Conservation (phyloP, 2,329 filamentous ascomycete genomes). For the Byssoonygena ceratinophila region DNA sequence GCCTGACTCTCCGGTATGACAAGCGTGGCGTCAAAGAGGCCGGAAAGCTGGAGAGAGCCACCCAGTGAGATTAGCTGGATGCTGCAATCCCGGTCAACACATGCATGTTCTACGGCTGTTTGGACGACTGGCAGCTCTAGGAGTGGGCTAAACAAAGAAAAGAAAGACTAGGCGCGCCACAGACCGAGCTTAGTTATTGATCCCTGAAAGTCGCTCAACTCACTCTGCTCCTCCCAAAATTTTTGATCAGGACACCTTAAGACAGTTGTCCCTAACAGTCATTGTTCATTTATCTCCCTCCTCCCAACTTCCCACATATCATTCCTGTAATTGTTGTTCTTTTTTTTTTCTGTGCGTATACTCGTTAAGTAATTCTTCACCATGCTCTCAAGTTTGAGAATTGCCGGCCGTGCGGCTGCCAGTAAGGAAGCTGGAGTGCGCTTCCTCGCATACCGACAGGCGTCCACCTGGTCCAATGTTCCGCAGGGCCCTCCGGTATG, state of each 20-base stretch:
- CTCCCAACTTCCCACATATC: not conserved
- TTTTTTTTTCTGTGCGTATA: not conserved
- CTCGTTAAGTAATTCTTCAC: constrained; percentile 11
- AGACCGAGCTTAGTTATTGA: not conserved
- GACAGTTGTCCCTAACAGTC: not conserved
- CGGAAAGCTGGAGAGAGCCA: constrained; percentile 3
- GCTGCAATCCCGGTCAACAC: not conserved
- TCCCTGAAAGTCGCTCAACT: not conserved
- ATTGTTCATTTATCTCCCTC: not conserved
- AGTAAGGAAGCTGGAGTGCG: constrained; percentile 33
- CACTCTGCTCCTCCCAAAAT: not conserved
- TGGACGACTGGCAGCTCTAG: not conserved
- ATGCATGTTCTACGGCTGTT: not conserved
- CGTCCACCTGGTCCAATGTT: constrained; percentile 82
- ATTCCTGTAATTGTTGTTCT: not conserved
- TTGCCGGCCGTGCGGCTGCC: constrained; percentile 34
- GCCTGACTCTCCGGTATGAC: not conserved
- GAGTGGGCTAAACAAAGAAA: not conserved
- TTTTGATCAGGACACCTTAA: constrained; percentile 8
- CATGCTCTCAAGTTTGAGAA: constrained; percentile 41
- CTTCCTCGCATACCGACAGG: constrained; percentile 43
- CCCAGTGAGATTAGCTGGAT: not conserved
- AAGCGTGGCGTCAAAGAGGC: not conserved
- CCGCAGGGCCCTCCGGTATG: constrained; percentile 88
- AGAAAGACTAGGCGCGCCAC: not conserved